phyloP scores from a whole-genome alignment of 2,329 filamentous ascomycete species.

The Aspergillus melleus region DNA sequence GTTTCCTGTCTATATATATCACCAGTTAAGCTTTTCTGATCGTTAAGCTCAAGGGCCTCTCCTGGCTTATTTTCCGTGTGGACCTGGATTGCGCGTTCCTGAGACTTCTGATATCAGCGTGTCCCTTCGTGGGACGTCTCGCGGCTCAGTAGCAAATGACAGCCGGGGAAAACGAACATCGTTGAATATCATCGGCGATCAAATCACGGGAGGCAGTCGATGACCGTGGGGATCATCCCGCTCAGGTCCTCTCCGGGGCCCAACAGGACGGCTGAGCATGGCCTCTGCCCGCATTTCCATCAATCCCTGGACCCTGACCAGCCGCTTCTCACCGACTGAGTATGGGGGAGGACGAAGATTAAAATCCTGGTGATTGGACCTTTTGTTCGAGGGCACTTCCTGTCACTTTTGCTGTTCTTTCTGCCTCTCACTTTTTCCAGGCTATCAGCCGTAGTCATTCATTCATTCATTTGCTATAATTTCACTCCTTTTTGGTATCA shows the following conservation, averaged over 20 bases:
- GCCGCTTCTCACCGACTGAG: constrained; percentile 1
- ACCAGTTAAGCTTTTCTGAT: constrained; percentile 17
- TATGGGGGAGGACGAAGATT: not conserved
- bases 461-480: not conserved
- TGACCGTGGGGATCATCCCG: constrained; percentile 5
- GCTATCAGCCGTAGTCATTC: not conserved
- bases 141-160: constrained; percentile 11
- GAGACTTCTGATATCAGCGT: constrained; percentile 16
- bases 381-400: not conserved
- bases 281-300: constrained; percentile 1
- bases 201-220: constrained; percentile 14
- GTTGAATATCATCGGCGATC: constrained; percentile 18
- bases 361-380: constrained; percentile 2
- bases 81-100: constrained; percentile 22
- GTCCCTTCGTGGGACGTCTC: constrained; percentile 8
- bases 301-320: constrained; percentile 7
- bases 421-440: not conserved
- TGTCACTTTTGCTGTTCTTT: not conserved
- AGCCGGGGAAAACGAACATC: constrained; percentile 11
- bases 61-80: constrained; percentile 17
- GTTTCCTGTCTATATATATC: constrained; percentile 13
- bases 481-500: constrained; percentile 8
- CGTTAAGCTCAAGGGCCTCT: not conserved
- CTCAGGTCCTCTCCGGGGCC: not conserved
- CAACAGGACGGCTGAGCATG: constrained; percentile 7